Evolutionary conservation across 768 basidiomycete species (phyloP), one percentile per base, ranked within the genome.

Genomic region (Termitomyces bulborhizus): DNA sequence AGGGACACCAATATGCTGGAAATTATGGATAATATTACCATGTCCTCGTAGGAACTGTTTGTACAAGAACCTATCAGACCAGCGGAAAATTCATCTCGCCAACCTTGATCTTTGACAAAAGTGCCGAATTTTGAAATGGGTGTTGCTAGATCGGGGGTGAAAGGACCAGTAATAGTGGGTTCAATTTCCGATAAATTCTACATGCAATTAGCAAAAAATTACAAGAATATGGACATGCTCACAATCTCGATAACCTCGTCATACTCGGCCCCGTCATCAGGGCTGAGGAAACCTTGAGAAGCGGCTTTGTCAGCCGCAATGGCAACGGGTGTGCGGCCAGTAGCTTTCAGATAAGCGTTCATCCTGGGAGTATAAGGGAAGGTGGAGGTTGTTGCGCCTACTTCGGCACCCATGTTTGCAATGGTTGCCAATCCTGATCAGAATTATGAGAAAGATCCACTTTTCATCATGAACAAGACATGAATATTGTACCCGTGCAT

Each of bases 391-490:
- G 97, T 99, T n/a, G 97, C 97, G 39, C 97, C 97, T n/a, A 98
- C 95, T 76, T 99, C 97, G 12, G 97, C 97, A 49, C 97, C 97
- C 97, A 98, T 99, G 71, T 99, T 98, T 43, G 92, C 89, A 53
- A 99, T 89, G 1, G 97, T 98, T 1, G 96, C 97, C 52, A 97
- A 73, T 53, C 91, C 90, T 89, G 48, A 11, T 39, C 21, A 34
- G 26, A 48, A 15, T 37, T 54, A 46, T 21, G 21, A 21, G 0
- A 53, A 9, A 42, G 40, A 37, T 18, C 12, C 21, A 16, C 6
- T 51, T 13, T 40, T 26, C 6, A 21, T 21, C 31, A 40, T 6
- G 29, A 29, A 41, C 11, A 9, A 41, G 4, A 44, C 6, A 41
- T 29, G 41, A 13, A 47, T 44, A 40, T 46, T 70, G 59, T 69